Conservation (phyloP, 2,329 filamentous ascomycete species). For the Endothia cerciana region DNA sequence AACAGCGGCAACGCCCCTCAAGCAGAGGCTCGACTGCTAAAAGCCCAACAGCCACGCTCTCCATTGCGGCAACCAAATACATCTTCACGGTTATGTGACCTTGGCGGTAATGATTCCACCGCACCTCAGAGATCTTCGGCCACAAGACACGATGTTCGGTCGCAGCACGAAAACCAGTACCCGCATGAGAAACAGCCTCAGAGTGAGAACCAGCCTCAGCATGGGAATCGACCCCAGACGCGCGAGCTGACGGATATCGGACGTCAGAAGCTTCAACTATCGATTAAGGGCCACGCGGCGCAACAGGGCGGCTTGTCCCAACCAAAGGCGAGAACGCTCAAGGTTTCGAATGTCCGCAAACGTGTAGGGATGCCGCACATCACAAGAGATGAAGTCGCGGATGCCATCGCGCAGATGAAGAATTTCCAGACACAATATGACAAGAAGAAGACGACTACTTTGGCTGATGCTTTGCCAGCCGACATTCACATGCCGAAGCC, state of each 20-base stretch:
- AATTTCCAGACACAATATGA: slow-evolving; percentile 1
- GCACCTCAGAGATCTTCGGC: neutral
- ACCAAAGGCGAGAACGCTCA: neutral
- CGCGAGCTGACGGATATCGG: neutral
- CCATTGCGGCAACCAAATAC: neutral
- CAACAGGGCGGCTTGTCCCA: neutral
- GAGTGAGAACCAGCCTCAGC: neutral
- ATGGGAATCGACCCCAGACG: neutral
- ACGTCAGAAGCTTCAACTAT: neutral
- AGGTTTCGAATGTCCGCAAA: neutral
- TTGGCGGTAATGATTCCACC: neutral
- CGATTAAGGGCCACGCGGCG: neutral
- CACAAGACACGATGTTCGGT: neutral
- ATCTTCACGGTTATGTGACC: neutral
- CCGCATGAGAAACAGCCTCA: neutral
- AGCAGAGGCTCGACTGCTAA: neutral
- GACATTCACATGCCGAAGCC: slow-evolving; percentile 7
- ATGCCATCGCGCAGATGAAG: neutral
- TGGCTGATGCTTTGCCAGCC: slow-evolving; percentile 9
- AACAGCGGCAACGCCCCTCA: neutral
- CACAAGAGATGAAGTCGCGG: slow-evolving; percentile 6
- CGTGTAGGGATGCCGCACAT: neutral
- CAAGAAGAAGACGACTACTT: neutral
- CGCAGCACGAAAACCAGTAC: neutral
- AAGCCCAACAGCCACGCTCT: neutral